Conservation (phyloP, 2,329 filamentous ascomycete species). For the Ophiostoma ips region DNA sequence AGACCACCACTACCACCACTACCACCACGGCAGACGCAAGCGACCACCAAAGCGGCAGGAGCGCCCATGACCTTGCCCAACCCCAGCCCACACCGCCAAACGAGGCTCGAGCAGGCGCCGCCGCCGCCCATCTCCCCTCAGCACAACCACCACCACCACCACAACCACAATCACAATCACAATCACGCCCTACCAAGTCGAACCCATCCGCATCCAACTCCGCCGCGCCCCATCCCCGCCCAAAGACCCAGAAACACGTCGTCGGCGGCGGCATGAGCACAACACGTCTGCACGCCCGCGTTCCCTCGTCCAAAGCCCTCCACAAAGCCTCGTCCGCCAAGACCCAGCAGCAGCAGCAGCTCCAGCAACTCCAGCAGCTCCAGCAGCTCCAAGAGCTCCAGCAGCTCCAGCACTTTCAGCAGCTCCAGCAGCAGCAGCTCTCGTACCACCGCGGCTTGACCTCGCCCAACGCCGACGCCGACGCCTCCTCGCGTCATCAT, state of each 20-base stretch:
- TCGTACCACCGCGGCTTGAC: conserved; percentile 24
- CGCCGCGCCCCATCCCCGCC: conserved; percentile 21
- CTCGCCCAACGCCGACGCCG: conserved; percentile 23
- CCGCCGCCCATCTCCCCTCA: too few relatives aligned
- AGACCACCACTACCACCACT: too few relatives aligned
- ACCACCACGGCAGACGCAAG: not conserved
- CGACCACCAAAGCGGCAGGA: not conserved
- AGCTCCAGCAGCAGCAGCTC: conserved; percentile 3
- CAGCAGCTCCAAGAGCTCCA: conserved; percentile 13
- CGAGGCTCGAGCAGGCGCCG: not conserved
- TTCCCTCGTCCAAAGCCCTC: conserved; percentile 37
- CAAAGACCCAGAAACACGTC: conserved; percentile 28
- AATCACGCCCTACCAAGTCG: too few relatives aligned
- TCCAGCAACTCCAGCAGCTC: conserved; percentile 1
- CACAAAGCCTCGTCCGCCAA: conserved; percentile 23
- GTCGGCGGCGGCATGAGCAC: conserved; percentile 25
- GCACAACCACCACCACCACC: not conserved
- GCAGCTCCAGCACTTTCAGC: conserved; percentile 5
- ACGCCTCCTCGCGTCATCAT: conserved; percentile 15
- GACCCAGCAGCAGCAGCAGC: conserved; percentile 10
- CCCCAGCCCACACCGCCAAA: conserved; percentile 3
- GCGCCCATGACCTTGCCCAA: conserved; percentile 2
- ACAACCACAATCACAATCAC: not conserved
- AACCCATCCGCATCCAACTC: conserved; percentile 17
- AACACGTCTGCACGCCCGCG: conserved; percentile 35